phyloP scores from a whole-genome alignment of 2,329 filamentous ascomycete species.

The Fusarium pseudograminearum region DNA sequence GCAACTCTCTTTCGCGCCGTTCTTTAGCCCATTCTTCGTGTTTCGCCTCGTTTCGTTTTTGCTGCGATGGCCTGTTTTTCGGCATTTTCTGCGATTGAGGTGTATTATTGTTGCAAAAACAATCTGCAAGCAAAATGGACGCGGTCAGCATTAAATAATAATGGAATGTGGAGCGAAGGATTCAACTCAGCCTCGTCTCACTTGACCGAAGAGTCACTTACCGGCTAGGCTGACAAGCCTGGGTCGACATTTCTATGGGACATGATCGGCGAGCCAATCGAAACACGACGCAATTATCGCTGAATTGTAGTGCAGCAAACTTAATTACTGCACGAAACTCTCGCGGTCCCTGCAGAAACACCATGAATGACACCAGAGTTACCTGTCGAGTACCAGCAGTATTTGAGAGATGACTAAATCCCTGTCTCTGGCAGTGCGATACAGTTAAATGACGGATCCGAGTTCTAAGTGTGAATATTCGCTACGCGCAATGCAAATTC shows the following conservation, averaged over 20 bases:
- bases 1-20: fast-evolving
- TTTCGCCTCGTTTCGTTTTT: not conserved
- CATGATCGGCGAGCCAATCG: not conserved
- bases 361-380: no score
- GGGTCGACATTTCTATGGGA: not conserved
- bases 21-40: fast-evolving
- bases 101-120: fast-evolving
- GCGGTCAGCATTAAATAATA: not conserved
- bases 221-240: not conserved
- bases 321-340: no score
- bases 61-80: not conserved
- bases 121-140: fast-evolving
- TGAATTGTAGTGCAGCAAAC: not conserved
- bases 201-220: not conserved
- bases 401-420: no score
- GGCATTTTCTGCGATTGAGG: not conserved
- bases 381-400: no score
- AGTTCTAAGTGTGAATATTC: no score
- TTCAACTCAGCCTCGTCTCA: not conserved
- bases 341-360: no score
- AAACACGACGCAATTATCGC: not conserved
- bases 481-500: no score
- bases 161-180: not conserved
- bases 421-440: no score
- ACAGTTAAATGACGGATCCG: no score